Percentiles rank a stretch among this genome's conserved stretches.
phyloP scores from a whole-genome alignment of 305 asterid genomes.

The Fraxinus paxiana region DNA sequence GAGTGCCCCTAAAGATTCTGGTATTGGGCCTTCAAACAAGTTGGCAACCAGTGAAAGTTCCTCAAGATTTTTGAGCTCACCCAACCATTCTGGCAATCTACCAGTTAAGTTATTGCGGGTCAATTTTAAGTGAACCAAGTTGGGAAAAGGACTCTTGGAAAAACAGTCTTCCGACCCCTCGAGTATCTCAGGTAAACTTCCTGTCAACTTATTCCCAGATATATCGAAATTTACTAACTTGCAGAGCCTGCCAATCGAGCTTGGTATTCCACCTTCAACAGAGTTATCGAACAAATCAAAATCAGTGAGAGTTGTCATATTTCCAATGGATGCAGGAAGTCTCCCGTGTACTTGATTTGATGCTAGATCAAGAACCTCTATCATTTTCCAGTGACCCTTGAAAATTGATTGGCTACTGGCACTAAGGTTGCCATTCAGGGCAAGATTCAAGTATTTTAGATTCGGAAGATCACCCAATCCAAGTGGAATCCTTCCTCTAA shows the following conservation, averaged over 20 bases:
- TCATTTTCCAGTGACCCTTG: slow-evolving; percentile 37
- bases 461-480: slow-evolving; percentile 34
- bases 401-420: slow-evolving; percentile 32
- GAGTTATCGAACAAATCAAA: slow-evolving; percentile 29
- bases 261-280: slow-evolving; percentile 38
- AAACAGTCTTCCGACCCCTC: slow-evolving; percentile 31
- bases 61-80: slow-evolving; percentile 36
- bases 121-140: slow-evolving; percentile 26
- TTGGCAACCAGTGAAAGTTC: slow-evolving; percentile 29
- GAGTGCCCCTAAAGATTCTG: slow-evolving; percentile 38
- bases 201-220: slow-evolving; percentile 38
- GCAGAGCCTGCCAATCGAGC: slow-evolving; percentile 41
- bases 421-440: slow-evolving; percentile 35
- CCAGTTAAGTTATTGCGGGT: slow-evolving; percentile 33
- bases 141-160: slow-evolving; percentile 23
- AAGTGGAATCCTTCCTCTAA: slow-evolving; percentile 47
- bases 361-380: slow-evolving; percentile 34
- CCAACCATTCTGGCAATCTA: slow-evolving; percentile 42
- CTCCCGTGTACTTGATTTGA: slow-evolving; percentile 37
- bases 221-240: slow-evolving; percentile 28
- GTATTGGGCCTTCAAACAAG: slow-evolving; percentile 41
- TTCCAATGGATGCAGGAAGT: slow-evolving; percentile 37
- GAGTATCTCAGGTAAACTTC: slow-evolving; percentile 35
- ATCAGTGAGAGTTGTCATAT: slow-evolving; percentile 27
- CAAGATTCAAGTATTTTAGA: slow-evolving; percentile 38